Conservation (phyloP, 257 asterid species). For the Perilla frutescens region DNA sequence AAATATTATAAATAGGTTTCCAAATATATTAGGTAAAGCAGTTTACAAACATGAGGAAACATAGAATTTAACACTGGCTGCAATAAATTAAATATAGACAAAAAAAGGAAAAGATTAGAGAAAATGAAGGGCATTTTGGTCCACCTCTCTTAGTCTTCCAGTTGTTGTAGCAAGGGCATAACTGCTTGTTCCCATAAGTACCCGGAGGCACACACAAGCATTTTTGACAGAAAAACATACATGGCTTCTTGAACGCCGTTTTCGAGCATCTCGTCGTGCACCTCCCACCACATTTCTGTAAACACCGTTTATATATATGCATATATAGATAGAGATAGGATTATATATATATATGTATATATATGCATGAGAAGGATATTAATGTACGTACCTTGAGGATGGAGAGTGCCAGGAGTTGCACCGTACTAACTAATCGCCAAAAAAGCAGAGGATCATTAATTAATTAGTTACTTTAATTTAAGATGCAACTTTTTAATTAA, state of each 20-base stretch:
- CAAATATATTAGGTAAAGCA: no score
- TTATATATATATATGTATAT: no score
- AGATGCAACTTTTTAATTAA: no score
- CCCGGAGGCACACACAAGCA: constrained; percentile 87
- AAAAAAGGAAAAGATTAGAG: no score
- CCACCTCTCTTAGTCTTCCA: constrained; percentile 94
- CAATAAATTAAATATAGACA: neutral
- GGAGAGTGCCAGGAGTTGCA: constrained; percentile 75
- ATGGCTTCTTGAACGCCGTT: constrained; percentile 80
- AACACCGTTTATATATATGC: no score
- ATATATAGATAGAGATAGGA: no score
- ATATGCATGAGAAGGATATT: neutral
- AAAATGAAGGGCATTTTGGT: constrained; percentile 76
- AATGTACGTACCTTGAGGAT: constrained; percentile 63
- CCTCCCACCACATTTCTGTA: constrained; percentile 58
- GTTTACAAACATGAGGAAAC: no score
- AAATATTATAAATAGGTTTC: no score
- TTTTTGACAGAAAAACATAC: no score
- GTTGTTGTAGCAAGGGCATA: constrained; percentile 87
- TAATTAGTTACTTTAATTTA: no score
- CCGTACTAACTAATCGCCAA: constrained; percentile 57
- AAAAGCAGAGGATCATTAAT: neutral
- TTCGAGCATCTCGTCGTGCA: constrained; percentile 74
- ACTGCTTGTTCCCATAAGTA: constrained; percentile 78
- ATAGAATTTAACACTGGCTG: no score